Evolutionary conservation across 179 eudicot genomes (phyloP).

Genomic region (Gypsophila paniculata): DNA sequence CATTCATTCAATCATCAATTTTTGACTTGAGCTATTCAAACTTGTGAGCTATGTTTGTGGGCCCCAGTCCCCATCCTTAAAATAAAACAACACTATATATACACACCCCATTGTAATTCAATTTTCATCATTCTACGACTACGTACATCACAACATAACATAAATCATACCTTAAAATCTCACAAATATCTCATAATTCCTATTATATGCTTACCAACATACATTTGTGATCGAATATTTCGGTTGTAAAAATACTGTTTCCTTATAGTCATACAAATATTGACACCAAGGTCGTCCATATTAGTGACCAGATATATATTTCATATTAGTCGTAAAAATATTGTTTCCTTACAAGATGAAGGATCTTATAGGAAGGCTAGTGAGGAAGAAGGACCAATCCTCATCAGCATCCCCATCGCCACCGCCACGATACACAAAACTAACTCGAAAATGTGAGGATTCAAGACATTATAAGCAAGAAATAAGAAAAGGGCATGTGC

Average conservation of each 20-base stretch:
- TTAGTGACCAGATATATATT: too few species aligned
- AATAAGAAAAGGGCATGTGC: slow-evolving; percentile 29
- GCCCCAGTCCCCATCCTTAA: neutral
- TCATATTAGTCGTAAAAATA: too few species aligned
- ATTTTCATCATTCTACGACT: neutral
- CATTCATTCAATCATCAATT: neutral
- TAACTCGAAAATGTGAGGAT: neutral
- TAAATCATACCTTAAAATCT: too few species aligned
- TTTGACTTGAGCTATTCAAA: slow-evolving; percentile 2
- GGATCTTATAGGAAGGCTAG: slow-evolving; percentile 17
- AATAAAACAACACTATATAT: neutral
- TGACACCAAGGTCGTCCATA: too few species aligned
- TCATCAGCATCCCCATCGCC: neutral
- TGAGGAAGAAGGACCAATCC: slow-evolving; percentile 21
- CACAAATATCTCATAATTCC: too few species aligned
- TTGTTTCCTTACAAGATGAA: slow-evolving; percentile 21
- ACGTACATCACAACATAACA: neutral
- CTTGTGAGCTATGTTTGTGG: neutral
- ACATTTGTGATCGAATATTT: too few species aligned
- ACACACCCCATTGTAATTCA: neutral
- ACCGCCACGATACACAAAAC: slow-evolving; percentile 20
- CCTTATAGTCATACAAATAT: too few species aligned
- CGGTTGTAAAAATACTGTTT: too few species aligned
- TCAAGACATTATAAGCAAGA: slow-evolving; percentile 7
- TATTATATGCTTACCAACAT: too few species aligned